phyloP scores from a whole-genome alignment of 305 asterid species.

The Fraxinus greggii region DNA sequence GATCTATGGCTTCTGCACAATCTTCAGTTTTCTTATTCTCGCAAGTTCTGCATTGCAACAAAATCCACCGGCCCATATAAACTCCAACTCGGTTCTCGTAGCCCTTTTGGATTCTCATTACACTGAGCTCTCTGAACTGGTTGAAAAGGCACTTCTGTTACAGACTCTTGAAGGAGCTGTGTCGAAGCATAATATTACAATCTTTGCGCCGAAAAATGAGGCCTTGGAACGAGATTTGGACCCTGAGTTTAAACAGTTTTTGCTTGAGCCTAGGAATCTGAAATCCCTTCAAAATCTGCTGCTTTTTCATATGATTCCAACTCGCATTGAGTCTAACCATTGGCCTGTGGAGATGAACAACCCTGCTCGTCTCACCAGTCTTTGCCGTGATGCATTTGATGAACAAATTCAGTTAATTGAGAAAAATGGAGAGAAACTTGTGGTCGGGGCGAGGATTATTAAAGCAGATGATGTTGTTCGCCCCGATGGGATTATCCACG shows the following conservation, averaged over 20 bases:
- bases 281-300: slow-evolving; percentile 68
- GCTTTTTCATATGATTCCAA: slow-evolving; percentile 72
- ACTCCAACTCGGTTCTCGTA: slow-evolving; percentile 77
- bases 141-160: slow-evolving; percentile 73
- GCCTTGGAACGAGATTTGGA: slow-evolving; percentile 64
- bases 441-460: slow-evolving; percentile 46
- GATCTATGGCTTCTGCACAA: slow-evolving; percentile 22
- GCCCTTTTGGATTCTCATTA: slow-evolving; percentile 81
- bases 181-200: slow-evolving; percentile 67
- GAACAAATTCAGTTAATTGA: slow-evolving; percentile 38
- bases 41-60: slow-evolving; percentile 62
- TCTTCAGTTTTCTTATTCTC: slow-evolving; percentile 28
- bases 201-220: slow-evolving; percentile 80
- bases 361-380: slow-evolving; percentile 38
- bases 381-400: slow-evolving; percentile 44
- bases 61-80: slow-evolving; percentile 41
- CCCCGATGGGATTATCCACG: slow-evolving; percentile 91
- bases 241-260: slow-evolving; percentile 74
- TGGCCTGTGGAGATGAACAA: slow-evolving; percentile 30
- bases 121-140: slow-evolving; percentile 80
- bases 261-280: slow-evolving; percentile 78
- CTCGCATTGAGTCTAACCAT: slow-evolving; percentile 51
- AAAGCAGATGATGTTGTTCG: slow-evolving; percentile 61
- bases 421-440: slow-evolving; percentile 44
- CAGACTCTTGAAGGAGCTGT: slow-evolving; percentile 89